These are phyloP conservation scores for Anacardium occidentale DNA, from an alignment of 345 rosid species.

Conservation along the genomic window DNA sequence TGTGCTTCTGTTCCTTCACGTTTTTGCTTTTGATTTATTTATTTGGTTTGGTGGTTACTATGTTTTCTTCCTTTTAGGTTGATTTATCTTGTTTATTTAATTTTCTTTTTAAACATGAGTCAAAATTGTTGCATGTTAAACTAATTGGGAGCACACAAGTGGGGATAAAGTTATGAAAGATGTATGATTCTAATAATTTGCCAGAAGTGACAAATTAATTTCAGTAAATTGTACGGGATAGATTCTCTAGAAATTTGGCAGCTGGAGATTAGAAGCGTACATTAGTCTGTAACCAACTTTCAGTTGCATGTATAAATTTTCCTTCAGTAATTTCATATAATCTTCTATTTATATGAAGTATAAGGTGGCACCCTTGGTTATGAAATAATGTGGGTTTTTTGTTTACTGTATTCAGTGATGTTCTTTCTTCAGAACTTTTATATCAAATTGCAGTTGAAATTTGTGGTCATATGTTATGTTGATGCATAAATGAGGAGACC, in stretches of 20 bases:
- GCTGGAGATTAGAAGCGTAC: background rate
- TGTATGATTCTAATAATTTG: background rate
- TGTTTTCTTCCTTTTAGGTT: background rate
- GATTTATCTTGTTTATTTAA: background rate
- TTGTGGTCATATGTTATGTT: background rate
- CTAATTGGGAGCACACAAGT: background rate
- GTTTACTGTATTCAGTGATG: background rate
- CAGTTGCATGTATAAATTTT: background rate
- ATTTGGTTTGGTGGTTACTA: background rate
- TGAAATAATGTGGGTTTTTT: background rate
- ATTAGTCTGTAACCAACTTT: background rate
- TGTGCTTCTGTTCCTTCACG: conserved; percentile 6
- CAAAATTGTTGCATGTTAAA: no score
- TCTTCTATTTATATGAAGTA: background rate
- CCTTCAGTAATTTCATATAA: background rate
- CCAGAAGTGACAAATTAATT: background rate
- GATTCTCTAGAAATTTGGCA: background rate
- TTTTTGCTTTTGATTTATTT: background rate
- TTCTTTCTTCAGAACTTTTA: background rate
- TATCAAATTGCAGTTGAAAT: background rate
- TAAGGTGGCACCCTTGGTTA: background rate
- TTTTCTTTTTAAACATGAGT: background rate
- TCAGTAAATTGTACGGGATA: background rate
- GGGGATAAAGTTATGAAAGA: background rate
- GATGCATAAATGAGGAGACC: no score